Base-by-base conservation (phyloP, 2,329 filamentous ascomycete species). In the Ascochyta pisi region DNA sequence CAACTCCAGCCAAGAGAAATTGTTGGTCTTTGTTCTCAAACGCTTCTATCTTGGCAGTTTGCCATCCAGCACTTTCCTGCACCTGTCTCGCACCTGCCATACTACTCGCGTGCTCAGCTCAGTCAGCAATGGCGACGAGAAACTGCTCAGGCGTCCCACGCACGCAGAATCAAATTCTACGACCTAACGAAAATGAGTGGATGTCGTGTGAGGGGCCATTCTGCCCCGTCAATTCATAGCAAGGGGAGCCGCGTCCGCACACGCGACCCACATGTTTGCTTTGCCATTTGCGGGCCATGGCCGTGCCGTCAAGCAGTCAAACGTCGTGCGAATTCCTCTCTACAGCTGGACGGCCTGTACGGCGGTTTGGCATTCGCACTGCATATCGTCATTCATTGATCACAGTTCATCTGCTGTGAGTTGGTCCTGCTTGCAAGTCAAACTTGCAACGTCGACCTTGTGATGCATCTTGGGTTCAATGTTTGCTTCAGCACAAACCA, bases 191-290 rank as follows among this genome's bases (percentile, higher is more conserved):
- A 39, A 44, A 29, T 39, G 19, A 55, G 35, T 38, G 16, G 19
- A 41, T 35, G 34, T 34, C 31, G 39, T 38, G 39, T 35, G 41
- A 52, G 44, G 39, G 52, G 41, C 46, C 31, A 37, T 9, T 34
- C 10, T 6, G 23, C 39, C 40, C 41, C 41, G 41, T 50, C 40
- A 45, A 50, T 40, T 33, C 40, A 40, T 31, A 46, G 35, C 23
- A 27, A 31, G 12, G n/a, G 51, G 52, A 55, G 46, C 35, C 31
- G 41, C 41, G 42, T 41, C 47, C 46, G 52, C 40, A 43, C 31
- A 44, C 22, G 35, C 9, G 41, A 29, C 38, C 52, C 35, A 50
- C 35, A 31, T 41, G 41, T 53, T 43, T 47, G 31, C 43, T 26
- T 26, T 48, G 29, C 46, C 35, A n/a, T n/a, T 50, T 31, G 26